Evolutionary conservation across 2,329 filamentous ascomycete genomes (phyloP), one percentile per base, ranked within the genome.

Genomic region (Sporothrix euskadiensis): DNA sequence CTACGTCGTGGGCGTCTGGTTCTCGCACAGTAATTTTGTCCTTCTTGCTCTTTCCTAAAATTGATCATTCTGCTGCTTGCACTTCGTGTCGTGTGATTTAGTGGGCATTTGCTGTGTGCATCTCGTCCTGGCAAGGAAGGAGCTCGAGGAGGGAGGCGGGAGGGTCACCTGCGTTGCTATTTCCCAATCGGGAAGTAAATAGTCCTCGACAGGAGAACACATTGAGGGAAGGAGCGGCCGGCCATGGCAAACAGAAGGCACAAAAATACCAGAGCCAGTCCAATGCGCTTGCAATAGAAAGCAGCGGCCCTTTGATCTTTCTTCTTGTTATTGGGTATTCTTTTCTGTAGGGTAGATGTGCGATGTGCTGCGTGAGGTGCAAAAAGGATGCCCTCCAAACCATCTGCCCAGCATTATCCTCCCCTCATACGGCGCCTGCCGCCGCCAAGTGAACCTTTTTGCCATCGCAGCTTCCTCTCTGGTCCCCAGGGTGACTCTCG

Each of bases 171-270:
- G 49, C 30, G 30, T 69, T 56, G 66, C 49, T 69, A 26, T 69
- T 69, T 69, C 66, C 66, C 56, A 56, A 56, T 69, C 19, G 47
- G 66, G 49, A 54, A 56, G 32, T 56, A 47, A 22, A 30, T 32
- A 61, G 19, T 35, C 19, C 14, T 61, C 57, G 57, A 32, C 39
- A 44, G 9, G 12, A 56, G 12, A 26, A 35, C 39, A 63, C 35
- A 56, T 56, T 56, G 9, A 26, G 52, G 59, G 59, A 61, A 61
- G 56, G 59, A n/a, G 35, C 59, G 35, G 7, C 35, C 35, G 26
- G 12, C 52, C 22, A 22, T 4, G 4, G 10, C 22, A 56, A 56
- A 56, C 52, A 12, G 22, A 22, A 63, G 19, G 59, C 22, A 41
- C 32, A n/a, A 35, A 30, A 59, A 19, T 19, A 32, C 12, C n/a